Base-by-base conservation (phyloP, 495 filamentous ascomycete species). In the Saxophila tyrrhenica region DNA sequence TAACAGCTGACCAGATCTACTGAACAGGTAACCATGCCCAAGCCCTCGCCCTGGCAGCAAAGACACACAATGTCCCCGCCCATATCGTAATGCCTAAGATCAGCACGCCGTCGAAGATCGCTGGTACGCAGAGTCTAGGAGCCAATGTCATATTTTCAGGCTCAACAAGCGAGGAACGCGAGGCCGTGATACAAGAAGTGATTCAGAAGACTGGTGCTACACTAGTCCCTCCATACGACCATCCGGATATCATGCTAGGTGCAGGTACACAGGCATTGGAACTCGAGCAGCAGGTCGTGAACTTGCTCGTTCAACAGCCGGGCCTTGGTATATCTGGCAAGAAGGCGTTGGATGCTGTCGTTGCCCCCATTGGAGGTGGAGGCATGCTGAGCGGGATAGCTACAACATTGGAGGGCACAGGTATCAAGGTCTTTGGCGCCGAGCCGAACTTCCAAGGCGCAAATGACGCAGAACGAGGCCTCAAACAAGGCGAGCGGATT, bases 221-320 rank as follows among this genome's bases (percentile, higher is more conserved):
- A 10, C 69, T 95, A 5, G 74, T 98, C 1, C 89, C 89, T 43
- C 91, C 92, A 2, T 96, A 95, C 62, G 86, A 97, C 66, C 85
- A 97, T 67, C 82, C 84, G 17, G 75, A 96, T 64, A 86, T 96
- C 53, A 85, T 98, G 29, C 79, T 94, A 1, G 92, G 92, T 0
- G 89, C 95, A 70, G 92, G 90, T 0, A 98, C 92, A 1, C 75
- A 85, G 53, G 90, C 78, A 1, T 62, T 97, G n/a, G 92, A 98
- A 64, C 67, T 96, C 17, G 78, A 85, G 56, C 70, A 72, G 50
- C 89, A 95, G 65, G 83, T 83, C 7, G 65, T 61, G 29, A 78
- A 73, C 54, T 63, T 80, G 58, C 59, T 84, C 49, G 48, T 50
- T 0, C 55, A 57, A 49, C 59, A 69, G 41, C 52, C 63, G 8